These are phyloP conservation scores for Cyclocybe aegerita DNA, from an alignment of 768 basidiomycete species.

Conservation along the genomic window DNA sequence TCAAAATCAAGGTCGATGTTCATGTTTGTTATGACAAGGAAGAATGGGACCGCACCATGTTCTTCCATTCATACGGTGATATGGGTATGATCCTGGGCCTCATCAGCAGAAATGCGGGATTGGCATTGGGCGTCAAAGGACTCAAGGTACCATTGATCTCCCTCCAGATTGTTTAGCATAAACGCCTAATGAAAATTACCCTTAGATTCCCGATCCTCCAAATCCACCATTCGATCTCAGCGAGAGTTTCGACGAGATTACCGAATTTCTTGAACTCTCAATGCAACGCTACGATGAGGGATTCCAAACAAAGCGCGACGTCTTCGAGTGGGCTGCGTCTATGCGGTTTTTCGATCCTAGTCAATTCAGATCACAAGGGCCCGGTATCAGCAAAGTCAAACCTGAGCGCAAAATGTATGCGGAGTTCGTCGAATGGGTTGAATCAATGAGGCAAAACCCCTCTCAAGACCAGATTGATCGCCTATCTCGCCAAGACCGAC, in stretches of 20 bases:
- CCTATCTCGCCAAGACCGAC: slow-evolving; percentile 18
- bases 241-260: slow-evolving; percentile 45
- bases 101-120: slow-evolving; percentile 49
- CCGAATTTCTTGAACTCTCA: slow-evolving; percentile 57
- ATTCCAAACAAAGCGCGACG: slow-evolving; percentile 50
- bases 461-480: not conserved
- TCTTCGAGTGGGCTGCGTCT: slow-evolving; percentile 58
- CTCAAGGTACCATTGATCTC: slow-evolving; percentile 51
- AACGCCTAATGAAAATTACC: not conserved
- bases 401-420: slow-evolving; percentile 55
- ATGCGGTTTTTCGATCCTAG: slow-evolving; percentile 53
- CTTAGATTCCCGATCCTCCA: slow-evolving; percentile 37
- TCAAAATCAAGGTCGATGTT: slow-evolving; percentile 53
- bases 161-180: not conserved
- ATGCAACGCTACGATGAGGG: slow-evolving; percentile 50
- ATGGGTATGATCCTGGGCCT: slow-evolving; percentile 69
- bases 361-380: slow-evolving; percentile 33
- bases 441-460: slow-evolving; percentile 8
- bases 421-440: slow-evolving; percentile 54
- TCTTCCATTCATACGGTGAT: slow-evolving; percentile 69
- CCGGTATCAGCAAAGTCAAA: slow-evolving; percentile 42
- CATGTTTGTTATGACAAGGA: slow-evolving; percentile 51
- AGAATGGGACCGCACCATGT: slow-evolving; percentile 49
- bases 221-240: slow-evolving; percentile 52
- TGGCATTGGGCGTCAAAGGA: slow-evolving; percentile 52